A percentile compares a stretch with the other conserved stretches of the same genome.
phyloP scores from a whole-genome alignment of 2,329 filamentous ascomycete genomes.

The Penicillium sp. region DNA sequence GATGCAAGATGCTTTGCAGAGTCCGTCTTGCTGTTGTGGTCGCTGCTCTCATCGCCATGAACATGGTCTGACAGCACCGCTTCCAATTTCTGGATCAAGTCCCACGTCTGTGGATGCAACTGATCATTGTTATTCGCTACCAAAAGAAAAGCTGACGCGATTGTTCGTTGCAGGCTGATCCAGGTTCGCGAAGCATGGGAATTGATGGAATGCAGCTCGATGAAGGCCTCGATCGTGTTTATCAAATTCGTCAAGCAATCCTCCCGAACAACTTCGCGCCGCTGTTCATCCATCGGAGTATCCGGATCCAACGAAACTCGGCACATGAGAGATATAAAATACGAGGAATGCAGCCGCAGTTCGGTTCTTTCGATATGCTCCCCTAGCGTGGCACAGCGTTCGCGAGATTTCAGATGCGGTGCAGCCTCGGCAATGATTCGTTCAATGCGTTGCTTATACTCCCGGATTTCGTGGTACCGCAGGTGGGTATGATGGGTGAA shows the following conservation, averaged over 20 bases:
- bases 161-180: conserved; percentile 36
- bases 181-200: conserved; percentile 34
- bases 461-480: conserved; percentile 45
- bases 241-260: conserved; percentile 48
- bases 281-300: conserved; percentile 34
- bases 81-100: conserved; percentile 25
- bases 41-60: conserved; percentile 18
- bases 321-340: conserved; percentile 51
- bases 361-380: conserved; percentile 52
- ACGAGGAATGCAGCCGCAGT: conserved; percentile 52
- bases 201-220: conserved; percentile 41
- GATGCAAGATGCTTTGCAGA: conserved; percentile 29
- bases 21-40: conserved; percentile 25
- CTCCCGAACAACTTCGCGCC: conserved; percentile 36
- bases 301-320: conserved; percentile 44
- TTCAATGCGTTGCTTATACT: conserved; percentile 49
- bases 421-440: conserved; percentile 48
- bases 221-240: conserved; percentile 48
- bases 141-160: conserved; percentile 36
- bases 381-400: conserved; percentile 28
- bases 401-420: conserved; percentile 47
- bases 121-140: conserved; percentile 26
- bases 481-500: conserved; percentile 41
- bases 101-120: conserved; percentile 20
- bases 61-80: conserved; percentile 27